Evolutionary conservation across 768 basidiomycete genomes (phyloP).

Genomic region (Auriscalpium orientale): DNA sequence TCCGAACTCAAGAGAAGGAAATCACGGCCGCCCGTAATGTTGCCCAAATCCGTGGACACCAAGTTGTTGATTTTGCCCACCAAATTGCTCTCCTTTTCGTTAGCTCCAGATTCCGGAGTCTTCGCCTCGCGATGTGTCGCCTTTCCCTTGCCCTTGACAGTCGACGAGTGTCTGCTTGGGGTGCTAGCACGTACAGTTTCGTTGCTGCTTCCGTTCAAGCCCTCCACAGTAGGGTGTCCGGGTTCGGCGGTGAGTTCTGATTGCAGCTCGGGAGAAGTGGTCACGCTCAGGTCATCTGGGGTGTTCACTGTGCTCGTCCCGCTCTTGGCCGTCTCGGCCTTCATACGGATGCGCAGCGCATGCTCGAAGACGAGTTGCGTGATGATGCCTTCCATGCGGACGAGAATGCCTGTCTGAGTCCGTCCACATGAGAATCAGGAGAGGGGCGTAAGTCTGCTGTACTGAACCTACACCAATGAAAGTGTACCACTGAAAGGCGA

Average conservation of each 20-base stretch:
- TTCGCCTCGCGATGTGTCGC: background rate
- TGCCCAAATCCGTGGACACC: constrained; percentile 53
- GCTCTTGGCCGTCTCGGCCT: constrained; percentile 26
- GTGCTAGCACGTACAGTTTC: background rate
- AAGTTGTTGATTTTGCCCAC: constrained; percentile 75
- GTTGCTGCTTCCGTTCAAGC: background rate
- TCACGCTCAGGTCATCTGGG: background rate
- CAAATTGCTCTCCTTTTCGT: constrained; percentile 33
- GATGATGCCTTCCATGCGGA: constrained; percentile 37
- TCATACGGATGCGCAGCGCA: constrained; percentile 45
- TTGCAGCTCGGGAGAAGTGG: background rate
- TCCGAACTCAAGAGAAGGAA: constrained; percentile 13
- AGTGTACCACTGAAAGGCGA: constrained; percentile 48
- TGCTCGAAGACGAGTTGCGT: constrained; percentile 52
- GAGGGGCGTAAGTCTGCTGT: background rate
- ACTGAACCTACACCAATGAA: constrained; percentile 25
- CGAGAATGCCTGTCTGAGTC: constrained; percentile 27
- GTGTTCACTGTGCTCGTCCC: background rate
- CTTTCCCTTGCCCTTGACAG: background rate
- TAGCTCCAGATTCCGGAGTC: background rate
- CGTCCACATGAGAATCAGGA: background rate
- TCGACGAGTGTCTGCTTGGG: constrained; percentile 2
- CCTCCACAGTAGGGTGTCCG: background rate
- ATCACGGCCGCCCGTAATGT: constrained; percentile 22
- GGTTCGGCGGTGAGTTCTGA: background rate